Percentiles rank a stretch among this genome's conserved stretches.
Evolutionary conservation across 2,329 filamentous ascomycete genomes (phyloP).

Genomic region (Anisogramma anomala): DNA sequence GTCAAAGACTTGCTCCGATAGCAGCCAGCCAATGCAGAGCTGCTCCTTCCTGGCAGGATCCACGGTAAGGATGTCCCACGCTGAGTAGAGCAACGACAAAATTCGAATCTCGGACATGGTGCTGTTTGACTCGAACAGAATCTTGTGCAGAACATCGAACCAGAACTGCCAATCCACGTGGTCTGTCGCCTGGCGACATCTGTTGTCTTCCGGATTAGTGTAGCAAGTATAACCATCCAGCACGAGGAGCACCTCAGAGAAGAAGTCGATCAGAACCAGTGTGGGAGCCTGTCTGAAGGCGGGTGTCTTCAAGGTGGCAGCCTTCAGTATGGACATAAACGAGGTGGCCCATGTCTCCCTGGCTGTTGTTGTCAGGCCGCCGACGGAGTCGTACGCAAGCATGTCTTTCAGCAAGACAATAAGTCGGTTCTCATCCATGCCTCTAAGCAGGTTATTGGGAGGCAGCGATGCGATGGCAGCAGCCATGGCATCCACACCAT

Average conservation of each 20-base stretch:
- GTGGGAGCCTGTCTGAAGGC: conserved; percentile 74
- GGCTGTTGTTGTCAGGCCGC: conserved; percentile 26
- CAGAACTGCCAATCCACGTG: conserved; percentile 75
- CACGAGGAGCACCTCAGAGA: conserved; percentile 68
- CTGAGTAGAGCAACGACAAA: conserved; percentile 66
- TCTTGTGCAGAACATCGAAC: conserved; percentile 67
- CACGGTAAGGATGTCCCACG: conserved; percentile 62
- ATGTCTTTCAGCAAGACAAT: conserved; percentile 75
- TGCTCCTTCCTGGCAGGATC: conserved; percentile 56
- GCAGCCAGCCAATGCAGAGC: conserved; percentile 63
- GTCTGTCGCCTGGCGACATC: conserved; percentile 16
- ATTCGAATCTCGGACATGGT: conserved; percentile 82
- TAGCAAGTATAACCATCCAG: conserved; percentile 36
- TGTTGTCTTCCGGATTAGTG: conserved; percentile 11
- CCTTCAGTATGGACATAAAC: conserved; percentile 62
- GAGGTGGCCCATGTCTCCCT: conserved; percentile 64
- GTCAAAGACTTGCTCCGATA: conserved; percentile 65
- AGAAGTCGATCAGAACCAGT: conserved; percentile 81
- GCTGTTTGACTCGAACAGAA: conserved; percentile 66
- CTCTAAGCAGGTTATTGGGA: conserved; percentile 55
- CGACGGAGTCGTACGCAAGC: conserved; percentile 38
- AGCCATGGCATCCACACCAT: conserved; percentile 53
- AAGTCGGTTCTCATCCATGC: conserved; percentile 81
- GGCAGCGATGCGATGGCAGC: conserved; percentile 52
- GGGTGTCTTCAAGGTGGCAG: conserved; percentile 62